phyloP scores from a whole-genome alignment of 164 flowering plant genomes.

The Annona cherimola region DNA sequence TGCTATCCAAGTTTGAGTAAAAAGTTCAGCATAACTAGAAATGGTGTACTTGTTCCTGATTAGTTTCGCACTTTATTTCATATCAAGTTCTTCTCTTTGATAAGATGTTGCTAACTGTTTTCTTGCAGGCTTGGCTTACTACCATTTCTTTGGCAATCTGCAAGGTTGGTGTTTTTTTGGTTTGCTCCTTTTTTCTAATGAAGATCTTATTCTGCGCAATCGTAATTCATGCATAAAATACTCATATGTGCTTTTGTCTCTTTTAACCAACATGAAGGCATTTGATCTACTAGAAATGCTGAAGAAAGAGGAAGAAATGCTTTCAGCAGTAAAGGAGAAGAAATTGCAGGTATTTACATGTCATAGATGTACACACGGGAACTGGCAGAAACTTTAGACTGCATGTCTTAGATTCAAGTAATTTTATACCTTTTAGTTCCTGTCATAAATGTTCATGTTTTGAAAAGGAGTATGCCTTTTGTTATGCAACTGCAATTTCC shows the following conservation, averaged over 20 bases:
- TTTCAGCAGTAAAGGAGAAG: constrained; percentile 64
- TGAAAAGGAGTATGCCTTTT: too few species aligned
- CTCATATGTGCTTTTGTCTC: neutral
- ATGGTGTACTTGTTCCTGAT: neutral
- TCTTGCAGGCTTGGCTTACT: constrained; percentile 85
- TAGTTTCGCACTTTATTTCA: neutral
- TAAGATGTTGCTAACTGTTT: neutral
- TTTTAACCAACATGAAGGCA: constrained; percentile 39
- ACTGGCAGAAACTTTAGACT: neutral
- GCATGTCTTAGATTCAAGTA: too few species aligned
- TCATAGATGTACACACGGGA: neutral
- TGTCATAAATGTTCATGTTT: too few species aligned
- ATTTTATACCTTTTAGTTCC: too few species aligned
- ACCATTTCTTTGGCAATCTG: constrained; percentile 81
- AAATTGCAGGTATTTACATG: constrained; percentile 55
- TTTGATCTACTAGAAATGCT: constrained; percentile 88
- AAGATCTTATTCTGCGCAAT: neutral
- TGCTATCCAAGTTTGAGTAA: neutral
- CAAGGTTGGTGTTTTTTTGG: constrained; percentile 50
- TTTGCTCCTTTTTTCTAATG: neutral
- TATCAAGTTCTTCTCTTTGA: neutral
- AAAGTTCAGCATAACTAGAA: too few species aligned
- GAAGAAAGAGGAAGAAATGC: constrained; percentile 95
- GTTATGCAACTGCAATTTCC: too few species aligned
- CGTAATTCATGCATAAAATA: neutral